Evolutionary conservation across 495 filamentous ascomycete species (phyloP).

Genomic region (Copromyces sp.): DNA sequence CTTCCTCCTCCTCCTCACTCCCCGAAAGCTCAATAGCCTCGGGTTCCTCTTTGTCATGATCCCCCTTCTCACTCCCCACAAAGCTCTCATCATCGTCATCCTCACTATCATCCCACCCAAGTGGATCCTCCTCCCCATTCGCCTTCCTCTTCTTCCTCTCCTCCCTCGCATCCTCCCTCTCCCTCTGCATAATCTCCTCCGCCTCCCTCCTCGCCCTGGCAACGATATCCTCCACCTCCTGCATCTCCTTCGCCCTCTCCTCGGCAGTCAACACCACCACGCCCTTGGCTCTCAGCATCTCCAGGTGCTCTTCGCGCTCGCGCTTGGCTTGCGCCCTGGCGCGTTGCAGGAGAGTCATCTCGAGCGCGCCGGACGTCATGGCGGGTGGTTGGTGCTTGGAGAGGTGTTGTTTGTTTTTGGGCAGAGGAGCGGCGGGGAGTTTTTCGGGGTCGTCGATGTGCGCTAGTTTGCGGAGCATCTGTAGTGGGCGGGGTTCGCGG

Average conservation of each 20-base stretch:
- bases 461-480: constrained; percentile 60
- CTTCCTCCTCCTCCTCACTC: constrained; percentile 35
- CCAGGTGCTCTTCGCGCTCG: constrained; percentile 69
- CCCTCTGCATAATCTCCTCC: constrained; percentile 64
- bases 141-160: constrained; percentile 41
- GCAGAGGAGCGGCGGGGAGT: constrained; percentile 7
- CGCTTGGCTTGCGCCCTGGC: constrained; percentile 70
- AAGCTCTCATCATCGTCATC: constrained; percentile 46
- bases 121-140: constrained; percentile 39
- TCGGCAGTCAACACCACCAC: constrained; percentile 77
- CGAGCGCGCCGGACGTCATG: constrained; percentile 61
- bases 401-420: constrained; percentile 16
- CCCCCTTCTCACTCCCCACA: constrained; percentile 28
- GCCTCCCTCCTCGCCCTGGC: constrained; percentile 75
- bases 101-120: constrained; percentile 47
- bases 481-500: constrained; percentile 55
- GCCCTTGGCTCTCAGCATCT: constrained; percentile 66
- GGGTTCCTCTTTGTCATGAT: constrained; percentile 25
- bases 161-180: constrained; percentile 59
- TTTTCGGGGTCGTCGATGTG: constrained; percentile 53
- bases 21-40: constrained; percentile 36
- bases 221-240: constrained; percentile 76
- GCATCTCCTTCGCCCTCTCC: constrained; percentile 66
- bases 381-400: constrained; percentile 21
- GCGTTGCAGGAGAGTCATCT: constrained; percentile 52